phyloP scores from a whole-genome alignment of 331 rosid genomes.

The Cydonia oblonga region DNA sequence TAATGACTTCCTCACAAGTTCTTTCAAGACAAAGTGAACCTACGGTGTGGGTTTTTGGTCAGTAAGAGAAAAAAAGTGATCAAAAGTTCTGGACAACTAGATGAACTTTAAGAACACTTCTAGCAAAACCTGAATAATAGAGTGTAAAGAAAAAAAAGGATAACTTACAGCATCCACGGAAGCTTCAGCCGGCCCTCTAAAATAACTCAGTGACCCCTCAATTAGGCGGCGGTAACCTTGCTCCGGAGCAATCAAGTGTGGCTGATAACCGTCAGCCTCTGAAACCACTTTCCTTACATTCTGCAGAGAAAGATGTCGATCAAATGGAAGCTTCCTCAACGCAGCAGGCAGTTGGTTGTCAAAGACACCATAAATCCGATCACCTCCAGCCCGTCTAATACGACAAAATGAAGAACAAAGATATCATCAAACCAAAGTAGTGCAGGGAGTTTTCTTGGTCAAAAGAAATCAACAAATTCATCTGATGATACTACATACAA shows the following conservation, averaged over 20 bases:
- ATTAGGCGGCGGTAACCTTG: conserved; percentile 94
- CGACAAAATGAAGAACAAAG: neutral
- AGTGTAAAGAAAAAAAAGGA: neutral
- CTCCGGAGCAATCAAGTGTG: conserved; percentile 97
- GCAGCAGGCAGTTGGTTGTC: conserved; percentile 99
- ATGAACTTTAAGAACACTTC: neutral
- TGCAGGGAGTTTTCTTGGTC: neutral
- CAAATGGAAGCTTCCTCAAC: conserved; percentile 91
- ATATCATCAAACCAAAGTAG: neutral
- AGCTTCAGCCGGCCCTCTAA: conserved; percentile 95
- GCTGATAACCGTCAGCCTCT: conserved; percentile 97
- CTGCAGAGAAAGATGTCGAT: conserved; percentile 73
- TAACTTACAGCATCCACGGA: conserved; percentile 92
- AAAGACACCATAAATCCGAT: conserved; percentile 78
- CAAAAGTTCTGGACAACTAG: neutral
- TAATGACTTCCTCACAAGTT: conserved; percentile 87
- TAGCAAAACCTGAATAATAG: neutral
- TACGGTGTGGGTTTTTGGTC: conserved; percentile 10
- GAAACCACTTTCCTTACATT: conserved; percentile 87
- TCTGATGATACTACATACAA: neutral
- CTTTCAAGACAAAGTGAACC: conserved; percentile 91
- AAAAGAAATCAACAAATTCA: neutral
- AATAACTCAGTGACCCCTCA: conserved; percentile 72
- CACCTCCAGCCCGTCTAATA: conserved; percentile 92
- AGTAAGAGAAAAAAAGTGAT: neutral